These are phyloP conservation scores for Fusarium bulbicola DNA, from an alignment of 2,329 filamentous ascomycete species.

Conservation along the genomic window DNA sequence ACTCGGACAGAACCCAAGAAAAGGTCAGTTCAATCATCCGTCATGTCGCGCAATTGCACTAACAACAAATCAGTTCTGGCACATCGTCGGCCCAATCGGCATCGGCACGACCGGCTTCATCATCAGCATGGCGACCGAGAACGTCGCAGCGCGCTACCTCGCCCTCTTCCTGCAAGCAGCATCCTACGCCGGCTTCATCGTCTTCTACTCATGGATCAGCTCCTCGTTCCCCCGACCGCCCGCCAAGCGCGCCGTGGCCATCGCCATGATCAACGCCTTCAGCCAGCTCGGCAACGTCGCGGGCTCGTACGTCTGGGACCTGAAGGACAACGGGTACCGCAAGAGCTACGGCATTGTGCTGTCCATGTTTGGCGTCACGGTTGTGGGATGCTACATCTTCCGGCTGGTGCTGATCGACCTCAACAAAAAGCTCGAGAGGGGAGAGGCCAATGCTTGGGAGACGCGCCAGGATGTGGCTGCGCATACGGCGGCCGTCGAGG, in stretches of 20 bases:
- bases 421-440: slow-evolving; percentile 59
- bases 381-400: slow-evolving; percentile 61
- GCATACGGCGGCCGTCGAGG: slow-evolving; percentile 51
- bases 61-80: slow-evolving; percentile 58
- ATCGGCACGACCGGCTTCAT: slow-evolving; percentile 66
- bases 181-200: slow-evolving; percentile 67
- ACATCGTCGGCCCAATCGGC: slow-evolving; percentile 63
- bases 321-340: slow-evolving; percentile 67
- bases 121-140: slow-evolving; percentile 67
- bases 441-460: slow-evolving; percentile 50
- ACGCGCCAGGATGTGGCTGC: slow-evolving; percentile 50
- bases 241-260: slow-evolving; percentile 68
- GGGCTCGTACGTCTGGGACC: slow-evolving; percentile 70
- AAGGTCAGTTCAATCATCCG: slow-evolving; percentile 48
- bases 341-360: slow-evolving; percentile 72
- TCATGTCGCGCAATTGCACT: background rate
- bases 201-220: slow-evolving; percentile 67
- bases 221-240: slow-evolving; percentile 67
- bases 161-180: slow-evolving; percentile 68
- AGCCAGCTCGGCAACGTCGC: slow-evolving; percentile 67
- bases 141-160: slow-evolving; percentile 65
- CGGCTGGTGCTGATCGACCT: slow-evolving; percentile 55
- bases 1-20: slow-evolving; percentile 64
- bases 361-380: slow-evolving; percentile 70
- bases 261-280: slow-evolving; percentile 68